Base-by-base conservation (phyloP, 225 moss, liverwort and hornwort species). In the Climacium dendroides region DNA sequence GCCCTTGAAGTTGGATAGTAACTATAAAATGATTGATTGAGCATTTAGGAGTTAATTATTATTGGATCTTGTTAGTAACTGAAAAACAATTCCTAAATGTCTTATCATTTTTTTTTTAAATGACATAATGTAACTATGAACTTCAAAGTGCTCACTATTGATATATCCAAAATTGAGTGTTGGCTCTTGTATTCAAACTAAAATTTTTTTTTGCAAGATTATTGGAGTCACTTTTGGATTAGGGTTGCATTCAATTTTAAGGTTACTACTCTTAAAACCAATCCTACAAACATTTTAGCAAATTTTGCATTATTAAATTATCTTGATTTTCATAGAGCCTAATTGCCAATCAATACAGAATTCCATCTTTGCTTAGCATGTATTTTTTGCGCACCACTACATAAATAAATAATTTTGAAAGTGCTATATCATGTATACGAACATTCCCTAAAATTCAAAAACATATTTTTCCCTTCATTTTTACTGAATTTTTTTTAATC, bases 1-100 rank as follows among this genome's bases (percentile, higher is more conserved):
- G 2, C 0, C 0, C 18, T 0, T 19, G 1, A 32, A 48, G 4
- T 16, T 10, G 3, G 29, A 4, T 1, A 4, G 0, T 0, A 1
- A 19, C 7, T 2, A 32, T 32, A 18, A 30, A 73, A 30, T 48
- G 4, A 7, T 48, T 32, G 12, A 74, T 74, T 30, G 19, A 12
- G 3, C 4, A 30, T 74, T 19, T 12, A 32, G 12, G 2, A 2
- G 0, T 11, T 19, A 19, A 7, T 19, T 48, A 32, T 32, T 13
- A 34, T 8, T 34, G 8, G 1, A 20, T 52, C 20, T 34, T 52
- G 1, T 74, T 52, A 5, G 5, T 3, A 34, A 52, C 34, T 74
- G 3, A 13, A 34, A 74, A 52, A 48, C 0, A 34, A 34, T 8
- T 22, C 13, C 0, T 13, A 34, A 5, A 3, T 1, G 0, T 8